phyloP scores from a whole-genome alignment of 345 rosid species.

The Crucihimalaya himalaica region DNA sequence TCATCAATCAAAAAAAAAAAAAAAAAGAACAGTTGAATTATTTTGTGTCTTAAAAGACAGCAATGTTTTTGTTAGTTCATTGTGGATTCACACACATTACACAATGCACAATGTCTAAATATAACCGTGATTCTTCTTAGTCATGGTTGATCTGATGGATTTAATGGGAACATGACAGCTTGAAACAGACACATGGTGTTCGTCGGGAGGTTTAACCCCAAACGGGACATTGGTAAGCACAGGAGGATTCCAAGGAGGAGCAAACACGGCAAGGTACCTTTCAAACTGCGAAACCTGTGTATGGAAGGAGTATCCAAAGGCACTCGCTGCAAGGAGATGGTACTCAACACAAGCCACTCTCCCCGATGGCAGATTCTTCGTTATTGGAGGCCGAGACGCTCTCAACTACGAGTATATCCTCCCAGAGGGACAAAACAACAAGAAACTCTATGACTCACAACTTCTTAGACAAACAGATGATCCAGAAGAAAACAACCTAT shows the following conservation, averaged over 20 bases:
- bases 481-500: slow-evolving; percentile 67
- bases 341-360: slow-evolving; percentile 77
- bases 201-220: slow-evolving; percentile 74
- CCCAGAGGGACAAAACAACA: slow-evolving; percentile 48
- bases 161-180: slow-evolving; percentile 45
- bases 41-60: too few species aligned
- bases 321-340: slow-evolving; percentile 77
- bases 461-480: slow-evolving; percentile 61
- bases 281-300: slow-evolving; percentile 36
- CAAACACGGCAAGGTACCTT: slow-evolving; percentile 62
- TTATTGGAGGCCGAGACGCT: slow-evolving; percentile 80
- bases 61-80: too few species aligned
- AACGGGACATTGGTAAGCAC: slow-evolving; percentile 77
- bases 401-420: slow-evolving; percentile 77
- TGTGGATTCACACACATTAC: too few species aligned
- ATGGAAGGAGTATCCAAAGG: slow-evolving; percentile 67
- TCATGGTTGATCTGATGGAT: slow-evolving; percentile 4
- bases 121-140: background rate
- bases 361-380: slow-evolving; percentile 68
- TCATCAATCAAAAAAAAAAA: too few species aligned
- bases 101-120: too few species aligned
- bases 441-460: slow-evolving; percentile 39
- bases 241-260: slow-evolving; percentile 71
- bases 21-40: too few species aligned
- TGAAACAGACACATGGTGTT: slow-evolving; percentile 92